Conservation (phyloP, 768 basidiomycete species). For the Serendipita sp. region DNA sequence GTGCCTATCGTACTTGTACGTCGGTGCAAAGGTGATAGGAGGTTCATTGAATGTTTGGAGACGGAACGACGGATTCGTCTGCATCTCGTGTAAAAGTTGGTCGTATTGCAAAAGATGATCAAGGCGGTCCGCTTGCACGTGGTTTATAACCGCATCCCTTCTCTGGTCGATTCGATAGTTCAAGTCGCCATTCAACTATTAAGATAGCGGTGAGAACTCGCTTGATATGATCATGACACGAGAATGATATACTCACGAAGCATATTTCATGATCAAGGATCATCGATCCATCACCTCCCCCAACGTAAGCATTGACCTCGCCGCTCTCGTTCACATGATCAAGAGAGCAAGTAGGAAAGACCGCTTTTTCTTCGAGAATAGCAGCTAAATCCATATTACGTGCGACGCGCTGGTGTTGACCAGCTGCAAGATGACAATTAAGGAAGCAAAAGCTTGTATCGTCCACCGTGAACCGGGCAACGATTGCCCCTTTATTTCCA, state of each 20-base stretch:
- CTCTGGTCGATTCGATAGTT: conserved; percentile 96
- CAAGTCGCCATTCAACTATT: conserved; percentile 76
- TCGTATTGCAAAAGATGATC: conserved; percentile 55
- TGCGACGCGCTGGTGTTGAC: conserved; percentile 64
- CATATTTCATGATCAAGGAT: conserved; percentile 91
- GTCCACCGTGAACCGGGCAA: conserved; percentile 77
- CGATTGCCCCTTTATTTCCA: conserved; percentile 92
- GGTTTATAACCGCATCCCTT: conserved; percentile 60
- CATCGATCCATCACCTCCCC: conserved; percentile 86
- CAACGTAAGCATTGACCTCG: conserved; percentile 44
- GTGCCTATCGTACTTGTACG: conserved; percentile 84
- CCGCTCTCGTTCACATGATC: conserved; percentile 20
- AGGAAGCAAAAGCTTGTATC: conserved; percentile 89
- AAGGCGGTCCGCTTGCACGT: conserved; percentile 51
- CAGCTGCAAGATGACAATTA: conserved; percentile 95
- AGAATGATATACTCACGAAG: conserved; percentile 37
- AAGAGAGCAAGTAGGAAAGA: conserved; percentile 28
- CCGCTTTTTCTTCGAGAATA: conserved; percentile 64
- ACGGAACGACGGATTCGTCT: conserved; percentile 72
- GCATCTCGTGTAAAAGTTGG: conserved; percentile 81
- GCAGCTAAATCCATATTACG: conserved; percentile 78
- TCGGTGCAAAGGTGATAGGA: conserved; percentile 67
- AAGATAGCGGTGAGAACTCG: background rate
- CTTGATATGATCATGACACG: background rate
- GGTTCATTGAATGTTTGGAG: conserved; percentile 68